phyloP scores from a whole-genome alignment of 192 early-diverging fungal genomes.

The Entomortierella chlamydospora region DNA sequence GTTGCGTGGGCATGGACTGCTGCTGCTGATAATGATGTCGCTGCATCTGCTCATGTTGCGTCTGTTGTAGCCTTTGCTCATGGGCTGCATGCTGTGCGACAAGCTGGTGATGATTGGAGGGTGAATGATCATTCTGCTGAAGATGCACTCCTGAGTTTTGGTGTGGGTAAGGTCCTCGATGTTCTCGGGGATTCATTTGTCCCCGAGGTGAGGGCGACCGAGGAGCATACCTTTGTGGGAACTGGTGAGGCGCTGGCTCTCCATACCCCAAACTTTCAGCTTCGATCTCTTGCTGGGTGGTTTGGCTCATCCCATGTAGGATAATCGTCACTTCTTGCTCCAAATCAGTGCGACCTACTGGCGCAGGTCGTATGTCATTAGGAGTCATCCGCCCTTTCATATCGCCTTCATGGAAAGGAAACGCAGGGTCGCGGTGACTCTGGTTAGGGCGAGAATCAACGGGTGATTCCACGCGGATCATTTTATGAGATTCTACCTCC shows the following conservation, averaged over 20 bases:
- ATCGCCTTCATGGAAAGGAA: not conserved
- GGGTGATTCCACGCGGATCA: conserved; percentile 4
- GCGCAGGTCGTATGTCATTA: not conserved
- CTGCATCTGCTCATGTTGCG: conserved; percentile 3
- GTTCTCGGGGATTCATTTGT: conserved; percentile 2
- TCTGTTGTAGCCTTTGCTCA: not conserved
- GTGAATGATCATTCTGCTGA: conserved; percentile 1
- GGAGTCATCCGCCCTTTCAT: not conserved
- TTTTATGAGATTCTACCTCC: conserved; percentile 12
- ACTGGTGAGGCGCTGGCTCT: not conserved
- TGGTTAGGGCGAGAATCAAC: conserved; percentile 1
- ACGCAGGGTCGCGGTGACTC: not conserved
- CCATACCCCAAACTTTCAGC: not conserved
- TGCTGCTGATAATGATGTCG: not conserved
- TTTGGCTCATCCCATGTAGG: conserved; percentile 37
- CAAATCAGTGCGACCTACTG: conserved; percentile 8
- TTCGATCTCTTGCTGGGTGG: conserved; percentile 12
- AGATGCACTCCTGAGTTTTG: not conserved
- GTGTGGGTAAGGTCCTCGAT: not conserved
- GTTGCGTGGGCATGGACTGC: not conserved
- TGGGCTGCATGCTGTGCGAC: not conserved
- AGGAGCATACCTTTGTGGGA: not conserved
- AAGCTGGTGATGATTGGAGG: not conserved
- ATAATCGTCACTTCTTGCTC: conserved; percentile 31
- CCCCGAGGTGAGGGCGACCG: not conserved